A percentile compares a stretch with the other conserved stretches of the same genome.
Conservation (phyloP, 495 filamentous ascomycete species). For the Parathielavia appendiculata region DNA sequence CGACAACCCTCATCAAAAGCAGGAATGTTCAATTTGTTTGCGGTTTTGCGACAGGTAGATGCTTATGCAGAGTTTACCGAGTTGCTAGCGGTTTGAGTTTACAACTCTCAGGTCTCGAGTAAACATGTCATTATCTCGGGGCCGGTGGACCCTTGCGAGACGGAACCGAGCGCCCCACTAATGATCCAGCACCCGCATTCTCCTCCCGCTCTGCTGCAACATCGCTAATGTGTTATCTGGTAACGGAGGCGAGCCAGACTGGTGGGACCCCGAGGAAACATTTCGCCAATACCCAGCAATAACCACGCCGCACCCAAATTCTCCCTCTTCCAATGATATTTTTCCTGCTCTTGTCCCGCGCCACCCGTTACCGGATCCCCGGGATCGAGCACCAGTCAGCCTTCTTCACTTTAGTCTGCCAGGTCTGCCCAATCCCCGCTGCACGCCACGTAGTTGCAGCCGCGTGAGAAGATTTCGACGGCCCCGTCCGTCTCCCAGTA, state of each 20-base stretch:
- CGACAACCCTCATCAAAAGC: too few species aligned
- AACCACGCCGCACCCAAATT: background rate
- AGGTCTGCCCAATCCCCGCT: background rate
- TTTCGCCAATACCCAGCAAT: conserved; percentile 1
- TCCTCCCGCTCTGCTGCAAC: conserved; percentile 4
- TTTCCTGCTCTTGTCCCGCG: conserved; percentile 9
- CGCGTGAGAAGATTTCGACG: background rate
- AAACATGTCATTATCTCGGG: too few species aligned
- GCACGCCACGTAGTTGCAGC: background rate
- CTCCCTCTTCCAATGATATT: conserved; percentile 5
- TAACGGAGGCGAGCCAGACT: background rate
- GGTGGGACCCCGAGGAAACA: background rate
- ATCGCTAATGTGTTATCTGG: background rate
- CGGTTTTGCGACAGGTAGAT: too few species aligned
- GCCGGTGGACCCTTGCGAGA: too few species aligned
- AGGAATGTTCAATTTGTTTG: too few species aligned
- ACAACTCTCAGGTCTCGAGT: too few species aligned
- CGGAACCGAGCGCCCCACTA: background rate
- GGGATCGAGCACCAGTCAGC: conserved; percentile 2
- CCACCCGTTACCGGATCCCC: conserved; percentile 15
- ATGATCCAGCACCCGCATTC: conserved; percentile 8
- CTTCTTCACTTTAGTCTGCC: too few species aligned
- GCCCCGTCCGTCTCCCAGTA: background rate
- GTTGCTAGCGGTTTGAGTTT: too few species aligned
- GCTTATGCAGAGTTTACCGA: too few species aligned